These are phyloP conservation scores for Fusarium coicis DNA, from an alignment of 2,329 filamentous ascomycete genomes.

Conservation along the genomic window DNA sequence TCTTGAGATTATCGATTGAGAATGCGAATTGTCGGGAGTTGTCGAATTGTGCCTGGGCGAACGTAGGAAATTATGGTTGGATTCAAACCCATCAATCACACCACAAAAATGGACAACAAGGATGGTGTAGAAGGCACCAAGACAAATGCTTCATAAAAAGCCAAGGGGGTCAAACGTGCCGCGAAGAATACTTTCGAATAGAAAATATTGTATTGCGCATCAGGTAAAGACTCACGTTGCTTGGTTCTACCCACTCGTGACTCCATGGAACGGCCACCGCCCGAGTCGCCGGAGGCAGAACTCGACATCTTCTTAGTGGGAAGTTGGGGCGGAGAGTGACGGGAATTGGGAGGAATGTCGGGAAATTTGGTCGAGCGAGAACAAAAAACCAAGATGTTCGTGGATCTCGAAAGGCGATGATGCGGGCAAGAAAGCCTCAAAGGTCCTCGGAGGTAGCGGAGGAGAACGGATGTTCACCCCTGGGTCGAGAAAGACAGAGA, in stretches of 20 bases:
- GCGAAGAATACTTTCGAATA: not conserved
- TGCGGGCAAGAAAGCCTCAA: constrained; percentile 26
- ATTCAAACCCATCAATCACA: constrained; percentile 12
- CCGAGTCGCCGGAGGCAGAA: constrained; percentile 50
- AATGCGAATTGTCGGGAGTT: not conserved
- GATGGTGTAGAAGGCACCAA: constrained; percentile 1
- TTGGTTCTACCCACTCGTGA: constrained; percentile 81
- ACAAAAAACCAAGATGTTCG: constrained; percentile 25
- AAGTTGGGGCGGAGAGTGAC: constrained; percentile 29
- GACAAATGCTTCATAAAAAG: not conserved
- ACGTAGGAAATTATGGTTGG: constrained; percentile 6
- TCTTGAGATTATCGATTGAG: constrained; percentile 2
- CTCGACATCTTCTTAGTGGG: constrained; percentile 50
- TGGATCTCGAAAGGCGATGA: constrained; percentile 23
- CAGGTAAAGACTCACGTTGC: constrained; percentile 73
- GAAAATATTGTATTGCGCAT: constrained; percentile 6
- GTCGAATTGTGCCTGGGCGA: constrained; percentile 5
- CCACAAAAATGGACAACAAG: constrained; percentile 6
- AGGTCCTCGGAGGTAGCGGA: constrained; percentile 35
- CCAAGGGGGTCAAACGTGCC: not conserved
- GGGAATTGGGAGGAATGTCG: constrained; percentile 33
- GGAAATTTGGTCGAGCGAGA: constrained; percentile 19
- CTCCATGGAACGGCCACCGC: constrained; percentile 69
- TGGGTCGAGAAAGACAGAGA: constrained; percentile 42
- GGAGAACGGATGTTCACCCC: constrained; percentile 39